phyloP scores from a whole-genome alignment of 805 yeast genomes.

The Starmerella bombicola region DNA sequence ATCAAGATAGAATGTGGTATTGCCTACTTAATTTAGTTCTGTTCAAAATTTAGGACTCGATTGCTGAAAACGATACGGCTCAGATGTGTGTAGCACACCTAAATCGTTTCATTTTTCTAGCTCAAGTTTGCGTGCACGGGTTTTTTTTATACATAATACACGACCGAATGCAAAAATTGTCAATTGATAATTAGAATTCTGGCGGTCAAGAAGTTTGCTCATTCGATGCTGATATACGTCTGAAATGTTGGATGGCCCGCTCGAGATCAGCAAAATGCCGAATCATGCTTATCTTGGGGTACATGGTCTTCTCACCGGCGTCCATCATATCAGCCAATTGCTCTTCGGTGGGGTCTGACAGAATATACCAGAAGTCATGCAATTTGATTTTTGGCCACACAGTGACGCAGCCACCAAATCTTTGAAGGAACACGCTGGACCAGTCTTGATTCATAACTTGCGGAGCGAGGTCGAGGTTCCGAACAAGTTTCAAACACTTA shows the following conservation, averaged over 20 bases:
- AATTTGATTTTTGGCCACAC: conserved; percentile 57
- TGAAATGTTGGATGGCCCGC: conserved; percentile 16
- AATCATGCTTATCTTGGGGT: conserved; percentile 53
- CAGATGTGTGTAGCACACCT: too few species aligned
- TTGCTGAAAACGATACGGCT: too few species aligned
- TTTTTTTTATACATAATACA: too few species aligned
- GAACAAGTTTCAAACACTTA: conserved; percentile 63
- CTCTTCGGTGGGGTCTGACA: conserved; percentile 55
- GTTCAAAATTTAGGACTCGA: too few species aligned
- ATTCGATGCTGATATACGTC: too few species aligned
- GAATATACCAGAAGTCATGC: conserved; percentile 47
- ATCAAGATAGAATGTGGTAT: too few species aligned
- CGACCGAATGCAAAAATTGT: too few species aligned
- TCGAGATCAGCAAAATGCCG: conserved; percentile 55
- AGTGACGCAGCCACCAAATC: conserved; percentile 63
- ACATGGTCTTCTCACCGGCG: conserved; percentile 54
- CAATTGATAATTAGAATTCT: too few species aligned
- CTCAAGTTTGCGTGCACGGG: too few species aligned
- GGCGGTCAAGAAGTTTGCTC: too few species aligned
- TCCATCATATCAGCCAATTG: conserved; percentile 42
- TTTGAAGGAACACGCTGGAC: conserved; percentile 65
- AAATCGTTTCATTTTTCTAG: too few species aligned
- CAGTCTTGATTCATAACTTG: conserved; percentile 62
- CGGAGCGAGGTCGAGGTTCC: conserved; percentile 55
- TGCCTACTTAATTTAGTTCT: too few species aligned